phyloP scores from a whole-genome alignment of 371 early-diverging fungal species.

The Apophysomyces sp. region DNA sequence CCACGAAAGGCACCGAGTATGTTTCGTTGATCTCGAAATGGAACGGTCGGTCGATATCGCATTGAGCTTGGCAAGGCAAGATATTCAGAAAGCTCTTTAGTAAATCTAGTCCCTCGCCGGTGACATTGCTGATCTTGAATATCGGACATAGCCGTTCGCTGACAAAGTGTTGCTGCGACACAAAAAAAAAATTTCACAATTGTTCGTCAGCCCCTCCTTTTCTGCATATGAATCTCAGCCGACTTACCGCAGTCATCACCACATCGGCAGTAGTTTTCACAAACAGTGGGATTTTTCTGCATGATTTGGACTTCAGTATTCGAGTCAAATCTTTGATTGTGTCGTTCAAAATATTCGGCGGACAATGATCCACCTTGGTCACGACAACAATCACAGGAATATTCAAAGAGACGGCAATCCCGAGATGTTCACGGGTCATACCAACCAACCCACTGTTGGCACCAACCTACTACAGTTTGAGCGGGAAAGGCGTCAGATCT shows the following conservation, averaged over 20 bases:
- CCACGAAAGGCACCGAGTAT: slow-evolving; percentile 87
- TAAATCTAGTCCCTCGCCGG: slow-evolving; percentile 83
- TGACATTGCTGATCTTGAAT: slow-evolving; percentile 93
- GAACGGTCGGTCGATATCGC: slow-evolving; percentile 61
- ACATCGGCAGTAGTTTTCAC: slow-evolving; percentile 75
- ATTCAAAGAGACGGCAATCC: slow-evolving; percentile 78
- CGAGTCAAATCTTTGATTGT: slow-evolving; percentile 83
- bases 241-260: slow-evolving; percentile 67
- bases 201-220: not conserved
- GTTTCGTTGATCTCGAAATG: slow-evolving; percentile 89
- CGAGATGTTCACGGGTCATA: slow-evolving; percentile 95
- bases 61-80: slow-evolving; percentile 68
- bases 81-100: slow-evolving; percentile 84
- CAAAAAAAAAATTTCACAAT: too few relatives aligned
- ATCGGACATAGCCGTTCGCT: slow-evolving; percentile 90
- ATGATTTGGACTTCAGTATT: slow-evolving; percentile 85
- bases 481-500: too few relatives aligned
- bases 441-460: slow-evolving; percentile 92
- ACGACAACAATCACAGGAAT: slow-evolving; percentile 91
- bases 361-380: slow-evolving; percentile 93
- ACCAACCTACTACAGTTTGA: slow-evolving; percentile 51
- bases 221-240: not conserved
- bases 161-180: slow-evolving; percentile 65
- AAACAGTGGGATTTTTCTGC: slow-evolving; percentile 90
- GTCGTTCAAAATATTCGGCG: slow-evolving; percentile 76